Conservation (phyloP, 768 basidiomycete genomes). For the Suillus ampliporus region DNA sequence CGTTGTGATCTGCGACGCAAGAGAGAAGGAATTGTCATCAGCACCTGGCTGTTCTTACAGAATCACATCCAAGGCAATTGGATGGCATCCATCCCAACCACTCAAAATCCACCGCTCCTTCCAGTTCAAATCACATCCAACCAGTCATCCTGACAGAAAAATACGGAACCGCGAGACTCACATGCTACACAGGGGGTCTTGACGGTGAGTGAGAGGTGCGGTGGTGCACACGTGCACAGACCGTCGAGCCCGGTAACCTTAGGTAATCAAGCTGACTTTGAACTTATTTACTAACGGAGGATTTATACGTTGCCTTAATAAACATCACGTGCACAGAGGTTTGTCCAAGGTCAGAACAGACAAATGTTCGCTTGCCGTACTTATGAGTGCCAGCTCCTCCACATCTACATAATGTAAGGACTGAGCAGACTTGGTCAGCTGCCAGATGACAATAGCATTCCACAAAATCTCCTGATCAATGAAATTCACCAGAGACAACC, state of each 20-base stretch:
- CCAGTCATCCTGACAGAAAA: neutral
- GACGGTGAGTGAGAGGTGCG: conserved; percentile 2
- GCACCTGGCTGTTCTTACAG: neutral
- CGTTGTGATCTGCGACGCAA: conserved; percentile 28
- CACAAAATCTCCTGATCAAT: no score
- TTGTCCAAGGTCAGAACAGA: no score
- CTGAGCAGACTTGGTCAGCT: no score
- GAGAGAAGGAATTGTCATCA: neutral
- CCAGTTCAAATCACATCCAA: neutral
- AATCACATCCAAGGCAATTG: conserved; percentile 2
- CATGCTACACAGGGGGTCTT: neutral
- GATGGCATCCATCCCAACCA: conserved; percentile 6
- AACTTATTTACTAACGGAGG: neutral
- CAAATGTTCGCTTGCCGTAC: no score
- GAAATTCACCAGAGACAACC: no score
- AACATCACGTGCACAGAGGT: no score
- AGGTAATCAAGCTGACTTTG: conserved; percentile 8
- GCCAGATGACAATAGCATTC: no score
- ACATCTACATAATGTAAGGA: no score
- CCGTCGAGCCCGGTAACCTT: neutral
- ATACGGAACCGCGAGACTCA: neutral
- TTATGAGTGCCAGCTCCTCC: no score
- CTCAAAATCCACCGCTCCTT: neutral
- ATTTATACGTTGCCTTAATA: neutral
- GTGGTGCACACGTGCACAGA: neutral